phyloP scores from a whole-genome alignment of 208 protist genomes.

The Leishmania gerbilli region DNA sequence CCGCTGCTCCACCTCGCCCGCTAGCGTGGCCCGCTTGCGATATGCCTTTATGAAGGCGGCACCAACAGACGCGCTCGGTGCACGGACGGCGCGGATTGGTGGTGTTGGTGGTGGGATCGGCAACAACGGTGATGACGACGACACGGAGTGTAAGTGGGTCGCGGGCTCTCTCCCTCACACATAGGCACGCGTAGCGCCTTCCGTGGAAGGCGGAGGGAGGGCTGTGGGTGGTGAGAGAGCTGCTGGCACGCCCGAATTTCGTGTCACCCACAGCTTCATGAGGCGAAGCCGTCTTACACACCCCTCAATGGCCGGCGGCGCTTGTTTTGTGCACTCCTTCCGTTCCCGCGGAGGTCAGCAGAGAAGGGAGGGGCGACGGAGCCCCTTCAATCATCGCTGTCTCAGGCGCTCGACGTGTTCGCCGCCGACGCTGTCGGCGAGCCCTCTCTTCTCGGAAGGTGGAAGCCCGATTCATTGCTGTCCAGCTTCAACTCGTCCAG shows the following conservation, averaged over 20 bases:
- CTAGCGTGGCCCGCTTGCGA: background rate
- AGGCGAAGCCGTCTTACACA: too few relatives aligned
- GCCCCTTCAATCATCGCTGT: background rate
- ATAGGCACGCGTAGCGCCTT: background rate
- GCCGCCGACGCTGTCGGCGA: background rate
- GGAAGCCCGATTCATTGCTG: conserved; percentile 40
- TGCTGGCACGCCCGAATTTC: background rate
- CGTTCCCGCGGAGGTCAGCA: background rate
- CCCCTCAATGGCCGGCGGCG: background rate
- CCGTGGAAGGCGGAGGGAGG: background rate
- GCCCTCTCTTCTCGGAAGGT: background rate
- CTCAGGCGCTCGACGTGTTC: background rate
- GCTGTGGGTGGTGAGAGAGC: background rate
- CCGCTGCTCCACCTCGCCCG: background rate
- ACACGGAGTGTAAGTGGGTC: background rate
- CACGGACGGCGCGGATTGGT: background rate
- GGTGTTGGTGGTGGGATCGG: background rate
- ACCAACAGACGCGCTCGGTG: background rate
- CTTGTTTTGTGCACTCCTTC: background rate
- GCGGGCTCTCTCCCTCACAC: background rate
- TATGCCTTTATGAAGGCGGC: background rate
- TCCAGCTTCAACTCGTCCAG: conserved; percentile 77
- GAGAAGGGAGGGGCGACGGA: background rate
- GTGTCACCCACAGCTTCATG: background rate
- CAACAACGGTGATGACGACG: background rate